Base-by-base conservation (phyloP, 2,329 filamentous ascomycete species). In the Furcasterigmium sp. region DNA sequence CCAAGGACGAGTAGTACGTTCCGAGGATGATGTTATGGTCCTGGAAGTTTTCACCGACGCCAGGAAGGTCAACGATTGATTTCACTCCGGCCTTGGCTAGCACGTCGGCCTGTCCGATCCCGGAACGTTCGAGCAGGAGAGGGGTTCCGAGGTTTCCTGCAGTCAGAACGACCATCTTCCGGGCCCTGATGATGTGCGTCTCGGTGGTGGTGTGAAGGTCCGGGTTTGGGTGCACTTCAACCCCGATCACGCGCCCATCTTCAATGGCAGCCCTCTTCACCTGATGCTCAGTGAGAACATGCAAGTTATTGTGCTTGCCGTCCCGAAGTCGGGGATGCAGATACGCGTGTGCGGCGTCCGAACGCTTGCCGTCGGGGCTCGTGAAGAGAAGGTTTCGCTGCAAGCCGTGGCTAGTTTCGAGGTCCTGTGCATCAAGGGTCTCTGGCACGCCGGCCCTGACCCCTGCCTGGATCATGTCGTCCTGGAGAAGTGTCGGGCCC, bases 11-110 rank as follows among this genome's bases (percentile, higher is more conserved):
- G 36, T 50, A 56, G 57, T 80, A 83, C 0, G 74, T 64, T 44
- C 73, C 76, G 0, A 76, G 51, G 2, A 75, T 46, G 2, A 78
- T 77, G 15, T 35, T 35, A 17, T 71, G 68, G 37, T 72, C 69
- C 25, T 69, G 64, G 17, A 71, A 60, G 47, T 72, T 71, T 37
- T 68, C 57, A 3, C 75, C 75, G 1, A 78, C 74, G 0, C 67
- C 70, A 0, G 73, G 69, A 0, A 72, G 58, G 39, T 76, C 63
- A 2, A 65, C 56, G 1, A 78, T 56, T 3, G 73, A 56, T 3
- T 69, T 61, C 8, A 82, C 70, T 2, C 72, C 72, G 1, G 60
- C 63, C 13, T 51, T 48, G 23, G 57, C 47, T 13, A 70, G 56
- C 10, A 81, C 59, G 2, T 70, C 55, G 21, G 41, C n/a, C 2